Conservation (phyloP, 805 yeast genomes). For the Zygosaccharomyces gambellarensis region DNA sequence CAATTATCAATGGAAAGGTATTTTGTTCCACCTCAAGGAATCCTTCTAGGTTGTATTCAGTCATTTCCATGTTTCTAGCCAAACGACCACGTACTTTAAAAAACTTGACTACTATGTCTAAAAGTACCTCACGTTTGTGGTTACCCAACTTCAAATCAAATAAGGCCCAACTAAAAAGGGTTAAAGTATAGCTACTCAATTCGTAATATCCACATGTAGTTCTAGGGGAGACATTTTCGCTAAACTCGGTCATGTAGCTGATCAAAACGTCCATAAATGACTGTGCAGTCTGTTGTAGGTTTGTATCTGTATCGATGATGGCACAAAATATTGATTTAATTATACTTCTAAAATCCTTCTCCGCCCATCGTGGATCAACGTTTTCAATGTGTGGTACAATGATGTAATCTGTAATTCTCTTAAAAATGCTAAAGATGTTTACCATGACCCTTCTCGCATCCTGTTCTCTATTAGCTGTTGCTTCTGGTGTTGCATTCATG, state of each 20-base stretch:
- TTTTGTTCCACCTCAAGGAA: slow-evolving; percentile 25
- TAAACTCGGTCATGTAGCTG: slow-evolving; percentile 22
- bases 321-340: slow-evolving; percentile 40
- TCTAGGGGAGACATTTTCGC: slow-evolving; percentile 22
- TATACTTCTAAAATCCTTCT: slow-evolving; percentile 24
- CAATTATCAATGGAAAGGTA: slow-evolving; percentile 35
- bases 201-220: slow-evolving; percentile 37
- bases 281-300: slow-evolving; percentile 35
- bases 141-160: slow-evolving; percentile 31
- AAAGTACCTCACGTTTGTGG: slow-evolving; percentile 32
- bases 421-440: slow-evolving; percentile 31
- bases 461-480: slow-evolving; percentile 6
- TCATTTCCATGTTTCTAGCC: slow-evolving; percentile 22
- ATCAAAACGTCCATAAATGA: slow-evolving; percentile 36
- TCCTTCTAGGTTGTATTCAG: slow-evolving; percentile 21
- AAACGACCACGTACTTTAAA: slow-evolving; percentile 37
- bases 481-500: slow-evolving; percentile 4
- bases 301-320: slow-evolving; percentile 36
- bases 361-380: slow-evolving; percentile 17
- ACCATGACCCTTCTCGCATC: slow-evolving; percentile 29
- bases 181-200: slow-evolving; percentile 34
- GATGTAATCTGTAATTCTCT: slow-evolving; percentile 25
- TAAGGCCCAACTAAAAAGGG: slow-evolving; percentile 36
- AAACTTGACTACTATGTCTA: slow-evolving; percentile 39
- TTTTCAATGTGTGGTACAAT: slow-evolving; percentile 23